Evolutionary conservation across 2,329 filamentous ascomycete species (phyloP).

Genomic region (Tolypocladium amazonense): DNA sequence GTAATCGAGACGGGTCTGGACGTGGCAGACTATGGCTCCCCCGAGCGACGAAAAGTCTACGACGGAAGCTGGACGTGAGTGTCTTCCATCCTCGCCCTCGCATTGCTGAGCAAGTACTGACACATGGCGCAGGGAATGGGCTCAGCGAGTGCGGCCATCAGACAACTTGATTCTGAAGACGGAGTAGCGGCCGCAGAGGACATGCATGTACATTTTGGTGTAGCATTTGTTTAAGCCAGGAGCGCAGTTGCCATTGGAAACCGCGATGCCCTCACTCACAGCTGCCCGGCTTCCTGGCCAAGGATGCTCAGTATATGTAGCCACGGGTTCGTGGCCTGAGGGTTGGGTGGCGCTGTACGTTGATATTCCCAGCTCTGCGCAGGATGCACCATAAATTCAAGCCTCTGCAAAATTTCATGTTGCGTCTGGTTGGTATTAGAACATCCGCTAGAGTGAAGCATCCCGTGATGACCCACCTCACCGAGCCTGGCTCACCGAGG

Average conservation of each 20-base stretch:
- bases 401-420: neutral
- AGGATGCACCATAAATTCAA: neutral
- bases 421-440: neutral
- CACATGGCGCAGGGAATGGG: constrained; percentile 47
- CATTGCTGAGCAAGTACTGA: constrained; percentile 12
- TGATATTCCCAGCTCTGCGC: neutral
- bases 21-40: constrained; percentile 62
- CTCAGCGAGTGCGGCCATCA: constrained; percentile 49
- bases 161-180: constrained; percentile 53
- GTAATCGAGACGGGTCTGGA: constrained; percentile 80
- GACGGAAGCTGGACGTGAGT: constrained; percentile 97
- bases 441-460: neutral
- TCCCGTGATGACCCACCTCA: neutral
- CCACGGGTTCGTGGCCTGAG: neutral
- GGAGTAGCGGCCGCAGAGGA: constrained; percentile 12
- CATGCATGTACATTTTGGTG: neutral
- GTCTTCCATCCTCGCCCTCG: neutral
- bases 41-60: constrained; percentile 65
- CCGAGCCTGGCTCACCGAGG: constrained; percentile 1
- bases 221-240: neutral
- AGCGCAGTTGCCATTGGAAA: neutral
- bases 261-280: neutral
- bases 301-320: neutral
- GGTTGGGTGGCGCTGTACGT: neutral
- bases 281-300: neutral